Conservation (phyloP, 768 basidiomycete genomes). For the Suillus bovinus region DNA sequence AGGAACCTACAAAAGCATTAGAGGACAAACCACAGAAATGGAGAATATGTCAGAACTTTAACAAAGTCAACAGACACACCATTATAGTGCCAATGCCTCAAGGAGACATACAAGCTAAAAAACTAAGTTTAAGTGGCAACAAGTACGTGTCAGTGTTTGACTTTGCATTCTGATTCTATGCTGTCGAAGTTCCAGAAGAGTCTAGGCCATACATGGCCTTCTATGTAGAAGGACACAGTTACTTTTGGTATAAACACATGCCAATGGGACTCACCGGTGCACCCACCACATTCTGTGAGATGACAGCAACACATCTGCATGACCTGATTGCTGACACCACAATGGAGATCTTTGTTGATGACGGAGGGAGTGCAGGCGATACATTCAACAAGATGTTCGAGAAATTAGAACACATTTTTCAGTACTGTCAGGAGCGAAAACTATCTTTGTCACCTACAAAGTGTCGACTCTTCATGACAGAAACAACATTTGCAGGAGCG, state of each 20-base stretch:
- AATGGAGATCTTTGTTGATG: conserved; percentile 37
- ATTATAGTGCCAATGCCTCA: conserved; percentile 21
- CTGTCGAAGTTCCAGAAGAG: too few species aligned
- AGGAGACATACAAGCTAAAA: conserved; percentile 25
- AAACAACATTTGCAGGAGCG: too few species aligned
- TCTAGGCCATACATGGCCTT: too few species aligned
- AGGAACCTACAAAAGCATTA: conserved; percentile 6
- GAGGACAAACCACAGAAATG: conserved; percentile 30
- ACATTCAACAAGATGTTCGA: conserved; percentile 28
- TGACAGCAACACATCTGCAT: background rate
- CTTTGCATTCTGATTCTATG: too few species aligned
- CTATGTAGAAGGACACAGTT: conserved; percentile 24
- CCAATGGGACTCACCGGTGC: too few species aligned
- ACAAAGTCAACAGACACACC: conserved; percentile 19
- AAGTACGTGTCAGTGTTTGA: conserved; percentile 20
- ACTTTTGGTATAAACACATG: conserved; percentile 19
- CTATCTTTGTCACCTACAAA: too few species aligned
- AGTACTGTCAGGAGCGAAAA: background rate
- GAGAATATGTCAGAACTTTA: conserved; percentile 34
- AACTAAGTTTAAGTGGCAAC: conserved; percentile 17
- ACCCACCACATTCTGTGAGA: too few species aligned
- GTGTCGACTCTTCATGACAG: too few species aligned
- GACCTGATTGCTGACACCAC: conserved; percentile 1
- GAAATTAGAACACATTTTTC: background rate
- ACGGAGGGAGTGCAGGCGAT: conserved; percentile 34